Percentiles rank a stretch among this genome's conserved stretches.
phyloP scores from a whole-genome alignment of 331 rosid species.

The Telfairia occidentalis region DNA sequence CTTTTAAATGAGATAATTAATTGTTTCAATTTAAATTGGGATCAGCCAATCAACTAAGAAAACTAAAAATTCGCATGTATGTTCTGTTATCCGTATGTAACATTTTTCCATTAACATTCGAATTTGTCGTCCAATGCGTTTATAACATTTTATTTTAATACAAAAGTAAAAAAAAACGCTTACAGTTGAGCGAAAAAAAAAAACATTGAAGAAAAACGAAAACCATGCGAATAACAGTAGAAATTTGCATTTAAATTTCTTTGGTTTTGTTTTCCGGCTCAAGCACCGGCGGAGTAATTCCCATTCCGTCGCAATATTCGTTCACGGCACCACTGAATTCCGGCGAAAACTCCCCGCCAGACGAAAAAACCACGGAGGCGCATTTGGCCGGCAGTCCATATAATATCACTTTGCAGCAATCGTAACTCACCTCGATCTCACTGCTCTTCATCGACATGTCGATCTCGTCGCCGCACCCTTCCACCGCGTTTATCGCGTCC shows the following conservation, averaged over 20 bases:
- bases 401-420: slow-evolving; percentile 12
- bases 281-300: slow-evolving; percentile 10
- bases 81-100: too few relatives aligned
- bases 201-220: not conserved
- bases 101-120: too few relatives aligned
- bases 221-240: not conserved
- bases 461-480: slow-evolving; percentile 4
- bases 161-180: not conserved
- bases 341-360: slow-evolving; percentile 1
- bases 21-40: too few relatives aligned
- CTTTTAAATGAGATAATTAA: too few relatives aligned
- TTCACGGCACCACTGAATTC: not conserved
- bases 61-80: too few relatives aligned
- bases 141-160: too few relatives aligned
- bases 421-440: slow-evolving; percentile 8
- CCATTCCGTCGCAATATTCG: slow-evolving; percentile 16
- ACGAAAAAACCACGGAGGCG: slow-evolving; percentile 1
- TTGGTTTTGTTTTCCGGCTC: not conserved
- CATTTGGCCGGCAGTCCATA: not conserved
- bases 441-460: not conserved
- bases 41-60: too few relatives aligned
- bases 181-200: not conserved
- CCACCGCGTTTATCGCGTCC: not conserved
- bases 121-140: too few relatives aligned
- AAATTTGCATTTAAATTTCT: not conserved